These are phyloP conservation scores for Ophioceras dolichostomum DNA, from an alignment of 2,329 filamentous ascomycete genomes.

Conservation along the genomic window DNA sequence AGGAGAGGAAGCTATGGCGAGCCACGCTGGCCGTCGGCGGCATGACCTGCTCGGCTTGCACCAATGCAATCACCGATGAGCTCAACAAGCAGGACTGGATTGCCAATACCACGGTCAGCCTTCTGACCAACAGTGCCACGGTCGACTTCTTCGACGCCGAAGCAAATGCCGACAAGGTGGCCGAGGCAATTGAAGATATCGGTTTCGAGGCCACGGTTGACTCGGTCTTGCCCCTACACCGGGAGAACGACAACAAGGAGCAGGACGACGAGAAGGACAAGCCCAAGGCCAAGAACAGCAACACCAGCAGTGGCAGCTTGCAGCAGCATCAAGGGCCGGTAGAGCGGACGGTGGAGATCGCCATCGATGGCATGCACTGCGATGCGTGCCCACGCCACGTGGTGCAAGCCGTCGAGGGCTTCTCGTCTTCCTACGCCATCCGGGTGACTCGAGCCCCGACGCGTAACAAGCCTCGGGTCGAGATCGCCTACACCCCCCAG, in stretches of 20 bases:
- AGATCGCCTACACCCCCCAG: constrained; percentile 56
- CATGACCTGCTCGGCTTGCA: constrained; percentile 64
- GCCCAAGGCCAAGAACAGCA: constrained; percentile 51
- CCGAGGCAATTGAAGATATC: constrained; percentile 44
- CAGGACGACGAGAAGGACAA: too few species aligned
- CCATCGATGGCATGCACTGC: constrained; percentile 64
- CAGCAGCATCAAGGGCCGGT: constrained; percentile 8
- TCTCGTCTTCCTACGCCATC: constrained; percentile 31
- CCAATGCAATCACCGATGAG: constrained; percentile 47
- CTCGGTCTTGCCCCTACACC: constrained; percentile 26
- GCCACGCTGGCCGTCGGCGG: constrained; percentile 51
- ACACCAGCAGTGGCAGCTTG: too few species aligned
- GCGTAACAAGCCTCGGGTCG: constrained; percentile 52
- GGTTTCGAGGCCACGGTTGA: constrained; percentile 55
- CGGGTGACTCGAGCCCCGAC: constrained; percentile 43
- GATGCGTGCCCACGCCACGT: constrained; percentile 55
- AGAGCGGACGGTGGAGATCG: constrained; percentile 50
- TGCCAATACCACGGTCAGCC: constrained; percentile 44
- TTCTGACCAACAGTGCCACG: constrained; percentile 55
- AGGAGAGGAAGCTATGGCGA: constrained; percentile 26
- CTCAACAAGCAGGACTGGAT: constrained; percentile 47
- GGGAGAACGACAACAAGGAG: constrained; percentile 13
- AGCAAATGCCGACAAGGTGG: constrained; percentile 31
- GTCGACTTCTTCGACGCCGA: constrained; percentile 38
- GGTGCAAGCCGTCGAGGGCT: constrained; percentile 36